Evolutionary conservation across 179 eudicot species (phyloP), one percentile per base, ranked within the genome.

Genomic region (Dionaea muscipula): DNA sequence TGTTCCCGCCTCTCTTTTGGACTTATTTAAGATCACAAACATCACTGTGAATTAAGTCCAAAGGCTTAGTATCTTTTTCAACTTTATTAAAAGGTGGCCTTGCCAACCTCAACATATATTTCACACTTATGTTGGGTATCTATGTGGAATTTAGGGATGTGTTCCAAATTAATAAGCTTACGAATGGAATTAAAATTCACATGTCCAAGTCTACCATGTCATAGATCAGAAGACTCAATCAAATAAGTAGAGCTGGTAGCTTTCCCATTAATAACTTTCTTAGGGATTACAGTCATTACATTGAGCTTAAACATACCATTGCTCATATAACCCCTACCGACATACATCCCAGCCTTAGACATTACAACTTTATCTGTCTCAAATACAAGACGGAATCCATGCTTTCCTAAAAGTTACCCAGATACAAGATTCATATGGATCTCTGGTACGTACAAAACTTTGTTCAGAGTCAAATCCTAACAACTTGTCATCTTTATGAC

Each of bases 181-280:
- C 6, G 10, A 9, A 57, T 19, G 7, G 44, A 1, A 13, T 57
- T 10, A 13, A 0, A 19, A 33, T 57, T 57, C 4, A 46, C 44
- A 46, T 57, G 53, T 9, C 25, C 51, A 8, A 57, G 17, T 57
- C 51, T 57, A 17, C 15, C 51, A 57, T 44, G 40, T 48, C 62
- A 57, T 3, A 57, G 8, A 46, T 23, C 2, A 3, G 44, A 47
- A 46, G 31, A 57, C 26, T 57, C 52, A 46, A 46, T 28, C 53
- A 57, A 13, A 8, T 57, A 45, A 28, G 28, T 5, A 57, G 44
- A 22, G 31, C 38, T 8, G 6, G 0, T 24, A 40, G 17, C 45
- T 40, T 40, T 40, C 14, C 17, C 2, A 14, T 40, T n/a, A n/a
- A 31, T 31, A 31, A 31, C 10, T 4, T 31, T 31, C 5, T 31